These are phyloP conservation scores for Peronospora farinosa DNA, from an alignment of 352 stramenopile species.

Conservation along the genomic window DNA sequence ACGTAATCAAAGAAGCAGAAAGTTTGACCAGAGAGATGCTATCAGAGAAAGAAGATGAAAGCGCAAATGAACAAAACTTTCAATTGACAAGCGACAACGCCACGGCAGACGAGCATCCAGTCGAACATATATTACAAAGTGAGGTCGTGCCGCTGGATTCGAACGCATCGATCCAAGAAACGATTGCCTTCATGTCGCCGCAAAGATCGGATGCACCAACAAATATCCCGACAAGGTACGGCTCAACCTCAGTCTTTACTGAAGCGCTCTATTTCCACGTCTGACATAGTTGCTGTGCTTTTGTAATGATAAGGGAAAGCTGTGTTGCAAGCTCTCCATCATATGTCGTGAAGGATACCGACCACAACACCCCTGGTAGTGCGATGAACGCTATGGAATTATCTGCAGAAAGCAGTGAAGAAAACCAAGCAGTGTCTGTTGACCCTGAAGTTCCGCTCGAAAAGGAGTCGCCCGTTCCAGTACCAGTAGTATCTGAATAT, in stretches of 20 bases:
- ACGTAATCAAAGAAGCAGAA: not conserved
- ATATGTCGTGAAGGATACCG: constrained; percentile 1
- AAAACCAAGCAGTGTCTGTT: not conserved
- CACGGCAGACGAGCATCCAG: constrained; percentile 1
- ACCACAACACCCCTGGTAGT: not conserved
- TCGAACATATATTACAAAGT: constrained; percentile 2
- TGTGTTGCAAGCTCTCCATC: constrained; percentile 10
- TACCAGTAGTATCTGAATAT: not conserved
- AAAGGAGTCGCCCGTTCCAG: not conserved
- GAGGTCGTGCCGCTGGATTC: constrained; percentile 8
- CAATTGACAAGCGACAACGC: constrained; percentile 1
- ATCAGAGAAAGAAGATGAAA: constrained; percentile 2
- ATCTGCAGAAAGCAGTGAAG: constrained; percentile 2
- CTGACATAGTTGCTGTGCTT: constrained; percentile 3
- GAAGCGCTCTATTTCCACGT: not conserved
- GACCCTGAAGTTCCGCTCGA: not conserved
- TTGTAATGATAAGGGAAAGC: constrained; percentile 10
- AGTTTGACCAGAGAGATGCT: not conserved
- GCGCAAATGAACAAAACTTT: not conserved
- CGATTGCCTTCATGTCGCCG: not conserved
- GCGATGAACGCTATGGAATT: not conserved
- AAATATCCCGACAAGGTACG: constrained; percentile 21
- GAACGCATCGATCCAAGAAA: not conserved
- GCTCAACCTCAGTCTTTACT: not conserved
- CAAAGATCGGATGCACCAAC: not conserved